A percentile compares a stretch with the other conserved stretches of the same genome.
Evolutionary conservation across 352 stramenopile genomes (phyloP).

Genomic region (Phytophthora syringae): DNA sequence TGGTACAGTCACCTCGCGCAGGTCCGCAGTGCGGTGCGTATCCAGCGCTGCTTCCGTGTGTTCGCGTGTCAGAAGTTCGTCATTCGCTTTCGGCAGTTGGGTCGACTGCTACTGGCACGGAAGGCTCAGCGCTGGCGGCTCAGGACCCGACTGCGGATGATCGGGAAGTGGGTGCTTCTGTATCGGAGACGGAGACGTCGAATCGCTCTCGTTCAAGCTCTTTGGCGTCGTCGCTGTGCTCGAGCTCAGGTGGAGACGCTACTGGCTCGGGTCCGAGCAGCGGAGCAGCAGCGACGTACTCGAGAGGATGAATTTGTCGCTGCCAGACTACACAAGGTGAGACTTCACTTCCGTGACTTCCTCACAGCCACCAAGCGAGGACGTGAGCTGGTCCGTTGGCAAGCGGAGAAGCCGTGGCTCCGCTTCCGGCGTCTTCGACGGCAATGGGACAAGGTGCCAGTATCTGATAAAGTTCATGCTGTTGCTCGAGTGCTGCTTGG

Average conservation of each 20-base stretch:
- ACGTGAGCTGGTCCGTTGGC: conserved; percentile 24
- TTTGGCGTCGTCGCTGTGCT: conserved; percentile 35
- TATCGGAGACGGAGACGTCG: conserved; percentile 22
- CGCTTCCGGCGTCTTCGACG: conserved; percentile 30
- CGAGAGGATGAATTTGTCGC: conserved; percentile 38
- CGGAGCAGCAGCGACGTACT: conserved; percentile 14
- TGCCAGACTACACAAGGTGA: background rate
- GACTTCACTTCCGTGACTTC: conserved; percentile 23
- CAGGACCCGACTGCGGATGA: conserved; percentile 17
- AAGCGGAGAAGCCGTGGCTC: conserved; percentile 36
- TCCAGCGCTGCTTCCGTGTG: conserved; percentile 53
- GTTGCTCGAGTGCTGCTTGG: conserved; percentile 6
- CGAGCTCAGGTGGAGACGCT: conserved; percentile 11
- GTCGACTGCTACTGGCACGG: conserved; percentile 34
- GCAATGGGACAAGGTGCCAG: conserved; percentile 14
- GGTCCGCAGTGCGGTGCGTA: conserved; percentile 31
- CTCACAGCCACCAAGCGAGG: conserved; percentile 21
- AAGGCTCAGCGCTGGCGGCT: conserved; percentile 29
- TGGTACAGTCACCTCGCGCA: conserved; percentile 23
- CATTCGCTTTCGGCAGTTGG: conserved; percentile 39
- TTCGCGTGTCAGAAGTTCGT: conserved; percentile 49
- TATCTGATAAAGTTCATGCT: conserved; percentile 9
- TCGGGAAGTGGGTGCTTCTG: conserved; percentile 28
- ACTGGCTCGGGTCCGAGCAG: background rate
- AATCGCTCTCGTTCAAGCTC: conserved; percentile 39